Base-by-base conservation (phyloP, 768 basidiomycete genomes). In the Lentinus tigrinus region DNA sequence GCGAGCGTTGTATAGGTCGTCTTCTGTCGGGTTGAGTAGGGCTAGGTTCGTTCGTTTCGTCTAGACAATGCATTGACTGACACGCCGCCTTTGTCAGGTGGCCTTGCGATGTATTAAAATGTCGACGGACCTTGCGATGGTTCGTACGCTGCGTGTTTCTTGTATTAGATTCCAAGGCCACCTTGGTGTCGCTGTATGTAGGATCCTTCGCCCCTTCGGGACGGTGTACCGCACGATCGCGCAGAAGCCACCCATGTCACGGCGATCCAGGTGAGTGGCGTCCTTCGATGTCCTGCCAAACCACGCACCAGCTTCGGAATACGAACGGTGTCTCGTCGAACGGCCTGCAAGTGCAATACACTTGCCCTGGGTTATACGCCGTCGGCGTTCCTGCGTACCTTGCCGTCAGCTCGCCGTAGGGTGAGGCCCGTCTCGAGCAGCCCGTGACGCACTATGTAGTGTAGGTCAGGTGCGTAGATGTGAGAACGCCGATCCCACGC, bases 121-220 rank as follows among this genome's bases (percentile, higher is more conserved):
- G 6, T 49, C 47, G 17, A 27, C 47, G 54, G 56, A 49, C 52
- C 53, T 50, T 46, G 21, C 43, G 43, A 23, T 23, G 43, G 43
- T 46, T 46, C 43, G 43, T 48, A 36, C 14, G 23, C 34, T 39
- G 26, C 55, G 26, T 40, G 48, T 48, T 36, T 53, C 44, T 58
- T 64, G 57, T 58, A 58, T 56, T 57, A 56, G 50, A 57, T 54
- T 42, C 31, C 40, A 59, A 56, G 50, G 50, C 52, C 54, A 63
- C 50, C 46, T n/a, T 27, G 13, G 8, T 34, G 42, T 39, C 8
- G 43, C 14, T 23, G 6, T 16, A 46, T 46, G 4, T 8, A 17
- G 17, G 28, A 7, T 16, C 16, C 19, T 27, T 49, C 47, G 47
- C 47, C 13, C 14, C 47, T 16, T 49, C 47, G 47, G 47, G 27